A percentile compares a stretch with the other conserved stretches of the same genome.
Conservation (phyloP, 1,139 yeast genomes). For the Yamadazyma jaroonii region DNA sequence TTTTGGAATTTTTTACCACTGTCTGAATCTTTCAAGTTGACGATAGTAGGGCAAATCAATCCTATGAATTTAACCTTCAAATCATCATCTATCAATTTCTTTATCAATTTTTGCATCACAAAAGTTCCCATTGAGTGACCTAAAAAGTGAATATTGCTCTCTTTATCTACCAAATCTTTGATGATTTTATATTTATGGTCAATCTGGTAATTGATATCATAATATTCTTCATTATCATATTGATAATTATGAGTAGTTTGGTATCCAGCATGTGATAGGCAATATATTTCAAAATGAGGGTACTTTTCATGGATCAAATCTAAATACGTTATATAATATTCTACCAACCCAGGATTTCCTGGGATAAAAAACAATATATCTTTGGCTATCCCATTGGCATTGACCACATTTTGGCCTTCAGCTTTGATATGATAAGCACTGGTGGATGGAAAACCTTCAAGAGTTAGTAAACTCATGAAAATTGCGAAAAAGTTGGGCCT, state of each 20-base stretch:
- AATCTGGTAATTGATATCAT: slow-evolving; percentile 49
- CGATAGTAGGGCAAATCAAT: slow-evolving; percentile 61
- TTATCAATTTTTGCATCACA: slow-evolving; percentile 50
- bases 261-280: slow-evolving; percentile 57
- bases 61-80: slow-evolving; percentile 45
- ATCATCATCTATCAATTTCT: slow-evolving; percentile 18
- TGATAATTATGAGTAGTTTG: slow-evolving; percentile 26
- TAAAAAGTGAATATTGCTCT: slow-evolving; percentile 34
- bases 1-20: slow-evolving; percentile 44
- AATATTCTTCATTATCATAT: slow-evolving; percentile 14
- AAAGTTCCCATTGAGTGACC: slow-evolving; percentile 67
- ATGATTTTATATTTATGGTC: slow-evolving; percentile 46
- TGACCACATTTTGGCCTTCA: slow-evolving; percentile 1
- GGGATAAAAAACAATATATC: slow-evolving; percentile 53
- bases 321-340: slow-evolving; percentile 53
- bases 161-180: slow-evolving; percentile 13
- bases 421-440: slow-evolving; percentile 23
- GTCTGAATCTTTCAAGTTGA: slow-evolving; percentile 50
- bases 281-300: slow-evolving; percentile 48
- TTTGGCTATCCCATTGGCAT: not conserved
- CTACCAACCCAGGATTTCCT: slow-evolving; percentile 67
- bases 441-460: slow-evolving; percentile 23
- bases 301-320: slow-evolving; percentile 37
- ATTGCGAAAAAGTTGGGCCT: too few species aligned
- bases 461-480: slow-evolving; percentile 15